Evolutionary conservation across 805 yeast species (phyloP).

Genomic region (Cyberlindnera xylosilytica): DNA sequence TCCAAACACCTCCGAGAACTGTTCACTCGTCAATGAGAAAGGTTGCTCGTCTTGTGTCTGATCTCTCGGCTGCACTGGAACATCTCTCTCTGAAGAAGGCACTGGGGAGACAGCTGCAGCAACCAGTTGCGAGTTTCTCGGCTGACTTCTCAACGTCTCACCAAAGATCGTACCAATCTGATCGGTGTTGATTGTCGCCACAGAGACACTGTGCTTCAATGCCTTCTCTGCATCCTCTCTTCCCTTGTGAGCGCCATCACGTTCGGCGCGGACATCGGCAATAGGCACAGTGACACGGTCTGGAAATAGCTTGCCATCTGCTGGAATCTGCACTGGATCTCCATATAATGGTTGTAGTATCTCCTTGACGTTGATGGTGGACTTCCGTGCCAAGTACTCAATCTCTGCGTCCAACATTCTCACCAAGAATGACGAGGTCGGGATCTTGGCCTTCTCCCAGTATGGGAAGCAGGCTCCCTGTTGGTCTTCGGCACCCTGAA

Average conservation of each 20-base stretch:
- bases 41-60: not conserved
- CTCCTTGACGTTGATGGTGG: conserved; percentile 11
- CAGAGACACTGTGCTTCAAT: not conserved
- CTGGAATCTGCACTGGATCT: not conserved
- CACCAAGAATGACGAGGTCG: conserved; percentile 14
- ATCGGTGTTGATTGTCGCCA: not conserved
- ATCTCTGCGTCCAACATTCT: conserved; percentile 15
- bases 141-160: not conserved
- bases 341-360: conserved; percentile 17
- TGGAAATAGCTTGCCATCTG: not conserved
- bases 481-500: too few species aligned
- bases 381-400: not conserved
- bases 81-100: not conserved
- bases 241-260: not conserved
- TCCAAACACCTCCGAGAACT: conserved; percentile 4
- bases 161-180: not conserved
- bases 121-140: not conserved
- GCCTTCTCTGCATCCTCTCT: not conserved
- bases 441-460: conserved; percentile 8
- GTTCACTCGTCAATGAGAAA: not conserved
- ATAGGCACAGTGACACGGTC: not conserved
- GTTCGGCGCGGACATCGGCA: not conserved
- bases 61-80: too few species aligned
- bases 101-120: not conserved
- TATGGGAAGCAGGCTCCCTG: too few species aligned